Conservation (phyloP, 1,139 yeast genomes). For the Hemisphaericaspora xylanilytica region DNA sequence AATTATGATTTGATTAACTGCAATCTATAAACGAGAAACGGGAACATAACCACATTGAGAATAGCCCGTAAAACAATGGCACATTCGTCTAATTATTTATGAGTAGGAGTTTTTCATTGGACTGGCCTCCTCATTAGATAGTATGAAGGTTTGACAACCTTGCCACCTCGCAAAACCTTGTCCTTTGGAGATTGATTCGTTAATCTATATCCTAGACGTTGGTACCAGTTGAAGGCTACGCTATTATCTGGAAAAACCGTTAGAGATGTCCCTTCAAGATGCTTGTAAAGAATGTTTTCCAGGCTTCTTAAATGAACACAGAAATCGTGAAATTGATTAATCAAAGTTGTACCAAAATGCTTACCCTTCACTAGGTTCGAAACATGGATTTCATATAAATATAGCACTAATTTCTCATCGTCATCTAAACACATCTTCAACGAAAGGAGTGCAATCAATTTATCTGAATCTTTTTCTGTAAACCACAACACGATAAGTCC, state of each 20-base stretch:
- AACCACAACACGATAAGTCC: constrained; percentile 43
- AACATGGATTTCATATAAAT: constrained; percentile 56
- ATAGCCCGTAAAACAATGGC: too few species aligned
- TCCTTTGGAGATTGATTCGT: constrained; percentile 47
- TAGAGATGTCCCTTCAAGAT: constrained; percentile 34
- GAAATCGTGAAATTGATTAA: constrained; percentile 29
- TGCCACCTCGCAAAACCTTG: constrained; percentile 36
- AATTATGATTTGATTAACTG: too few species aligned
- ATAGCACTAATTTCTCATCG: constrained; percentile 35
- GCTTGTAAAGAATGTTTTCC: constrained; percentile 7
- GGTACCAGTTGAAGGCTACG: constrained; percentile 45
- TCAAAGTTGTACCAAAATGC: constrained; percentile 34
- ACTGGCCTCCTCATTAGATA: constrained; percentile 22
- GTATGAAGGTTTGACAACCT: constrained; percentile 38
- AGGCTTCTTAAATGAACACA: constrained; percentile 17
- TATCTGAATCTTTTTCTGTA: constrained; percentile 12
- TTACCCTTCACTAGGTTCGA: constrained; percentile 25
- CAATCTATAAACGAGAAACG: too few species aligned
- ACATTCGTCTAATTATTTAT: too few species aligned
- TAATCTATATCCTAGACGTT: constrained; percentile 33
- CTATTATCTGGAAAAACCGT: constrained; percentile 53
- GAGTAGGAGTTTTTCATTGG: neutral
- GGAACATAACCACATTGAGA: too few species aligned
- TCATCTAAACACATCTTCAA: constrained; percentile 36
- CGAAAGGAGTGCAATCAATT: constrained; percentile 43